These are phyloP conservation scores for Thymus quinquecostatus DNA, from an alignment of 257 asterid species.

Conservation along the genomic window DNA sequence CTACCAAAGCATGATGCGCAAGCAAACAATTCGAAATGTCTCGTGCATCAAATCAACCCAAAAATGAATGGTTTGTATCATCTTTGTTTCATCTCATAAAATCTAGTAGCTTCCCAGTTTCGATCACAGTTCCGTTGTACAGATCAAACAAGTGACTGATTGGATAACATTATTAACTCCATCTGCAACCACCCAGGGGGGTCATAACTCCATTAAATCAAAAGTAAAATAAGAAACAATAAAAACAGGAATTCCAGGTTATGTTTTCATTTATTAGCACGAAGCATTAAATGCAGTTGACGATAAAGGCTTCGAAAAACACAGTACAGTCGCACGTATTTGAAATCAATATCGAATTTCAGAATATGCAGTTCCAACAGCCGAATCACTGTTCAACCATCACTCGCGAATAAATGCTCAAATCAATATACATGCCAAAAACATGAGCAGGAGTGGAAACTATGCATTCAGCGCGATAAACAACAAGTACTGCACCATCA, in stretches of 20 bases:
- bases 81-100: conserved; percentile 1
- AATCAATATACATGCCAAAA: background rate
- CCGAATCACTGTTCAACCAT: background rate
- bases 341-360: conserved; percentile 9
- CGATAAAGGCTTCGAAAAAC: background rate
- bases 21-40: background rate
- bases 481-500: background rate
- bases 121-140: background rate
- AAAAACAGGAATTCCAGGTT: background rate
- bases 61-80: background rate
- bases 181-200: conserved; percentile 12
- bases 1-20: conserved; percentile 22
- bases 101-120: conserved; percentile 1
- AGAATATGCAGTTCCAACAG: conserved; percentile 12
- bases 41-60: background rate
- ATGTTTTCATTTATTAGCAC: conserved; percentile 17
- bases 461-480: background rate
- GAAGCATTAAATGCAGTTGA: conserved; percentile 35
- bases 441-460: background rate
- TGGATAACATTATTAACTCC: conserved; percentile 14
- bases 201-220: conserved; percentile 14
- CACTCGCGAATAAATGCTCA: background rate
- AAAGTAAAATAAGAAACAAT: background rate
- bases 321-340: background rate
- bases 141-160: conserved; percentile 12